Conservation (phyloP, 148 eudicot genomes). For the Agrostemma githago region DNA sequence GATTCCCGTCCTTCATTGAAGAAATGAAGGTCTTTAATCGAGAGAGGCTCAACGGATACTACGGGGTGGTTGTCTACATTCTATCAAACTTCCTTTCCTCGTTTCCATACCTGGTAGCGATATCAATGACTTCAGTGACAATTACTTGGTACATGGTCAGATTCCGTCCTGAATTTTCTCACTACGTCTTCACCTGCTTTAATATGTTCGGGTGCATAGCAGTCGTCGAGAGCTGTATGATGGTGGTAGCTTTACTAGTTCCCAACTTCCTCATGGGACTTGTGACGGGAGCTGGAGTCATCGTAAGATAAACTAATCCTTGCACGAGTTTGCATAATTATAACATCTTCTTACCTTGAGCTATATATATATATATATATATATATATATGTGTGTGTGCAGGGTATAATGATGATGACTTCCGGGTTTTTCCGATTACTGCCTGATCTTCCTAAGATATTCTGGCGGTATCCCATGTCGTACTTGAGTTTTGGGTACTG, state of each 20-base stretch:
- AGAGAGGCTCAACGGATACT: slow-evolving; percentile 79
- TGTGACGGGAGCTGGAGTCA: slow-evolving; percentile 64
- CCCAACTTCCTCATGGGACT: slow-evolving; percentile 75
- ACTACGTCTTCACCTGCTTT: slow-evolving; percentile 43
- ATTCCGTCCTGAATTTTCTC: slow-evolving; percentile 53
- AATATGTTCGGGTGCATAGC: slow-evolving; percentile 50
- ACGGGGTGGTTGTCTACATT: slow-evolving; percentile 68
- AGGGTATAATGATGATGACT: slow-evolving; percentile 95
- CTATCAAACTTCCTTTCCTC: slow-evolving; percentile 75
- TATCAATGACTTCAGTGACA: slow-evolving; percentile 45
- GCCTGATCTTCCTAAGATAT: slow-evolving; percentile 72
- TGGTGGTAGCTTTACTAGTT: slow-evolving; percentile 71
- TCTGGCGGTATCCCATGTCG: slow-evolving; percentile 89
- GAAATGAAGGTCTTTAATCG: slow-evolving; percentile 72
- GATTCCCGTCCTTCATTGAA: slow-evolving; percentile 92
- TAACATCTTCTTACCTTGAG: background rate
- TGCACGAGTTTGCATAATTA: background rate
- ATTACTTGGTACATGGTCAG: slow-evolving; percentile 79
- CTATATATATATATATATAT: no score
- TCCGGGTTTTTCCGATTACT: slow-evolving; percentile 85
- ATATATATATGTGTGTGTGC: no score
- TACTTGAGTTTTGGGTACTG: slow-evolving; percentile 70
- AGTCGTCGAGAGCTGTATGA: slow-evolving; percentile 75
- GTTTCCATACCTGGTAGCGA: slow-evolving; percentile 58
- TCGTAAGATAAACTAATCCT: slow-evolving; percentile 35